Evolutionary conservation across 345 rosid genomes (phyloP), one percentile per base, ranked within the genome.

Genomic region (Durio zibethinus): DNA sequence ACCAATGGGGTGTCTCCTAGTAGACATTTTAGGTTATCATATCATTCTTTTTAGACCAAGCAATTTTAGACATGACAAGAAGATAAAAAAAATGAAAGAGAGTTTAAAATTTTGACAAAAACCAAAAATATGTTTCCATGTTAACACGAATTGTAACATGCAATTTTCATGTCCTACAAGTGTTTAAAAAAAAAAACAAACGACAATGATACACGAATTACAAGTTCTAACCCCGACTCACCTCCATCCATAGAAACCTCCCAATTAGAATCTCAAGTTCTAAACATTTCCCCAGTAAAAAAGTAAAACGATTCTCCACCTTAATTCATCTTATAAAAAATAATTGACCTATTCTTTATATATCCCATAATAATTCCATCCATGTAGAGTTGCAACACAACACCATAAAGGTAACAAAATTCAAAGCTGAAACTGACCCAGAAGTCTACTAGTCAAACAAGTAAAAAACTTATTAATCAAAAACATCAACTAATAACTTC

Each of bases 371-470:
- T 29, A 45, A 27, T 27, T 15, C 36, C 21, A 69, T 45, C 73
- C 57, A 27, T 15, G 57, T 16, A 69, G 16, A 48, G 42, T 70
- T 29, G 33, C 40, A 70, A 47, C n/a, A n/a, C n/a, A n/a, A n/a
- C n/a, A n/a, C n/a, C n/a, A n/a, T n/a, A n/a, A n/a, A n/a, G n/a
- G n/a, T n/a, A n/a, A n/a, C n/a, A n/a, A n/a, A 70, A 70, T 70
- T 29, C 59, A 70, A 70, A 70, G 27, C 48, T 47, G 16, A 45
- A 69, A 31, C 25, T 14, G 57, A 69, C 73, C 73, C 73, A 69
- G 56, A 45, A 45, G 21, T 47, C 15, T 47, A 16, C 73, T 10
- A 27, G 57, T 69, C 73, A 69, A 69, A 47, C 57, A 47, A 47
- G 57, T 47, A 27, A 68, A 67, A 3, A 33, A 33, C 4, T 1